Evolutionary conservation across 805 yeast genomes (phyloP), one percentile per base, ranked within the genome.

Genomic region (Monosporozyma aerobia): DNA sequence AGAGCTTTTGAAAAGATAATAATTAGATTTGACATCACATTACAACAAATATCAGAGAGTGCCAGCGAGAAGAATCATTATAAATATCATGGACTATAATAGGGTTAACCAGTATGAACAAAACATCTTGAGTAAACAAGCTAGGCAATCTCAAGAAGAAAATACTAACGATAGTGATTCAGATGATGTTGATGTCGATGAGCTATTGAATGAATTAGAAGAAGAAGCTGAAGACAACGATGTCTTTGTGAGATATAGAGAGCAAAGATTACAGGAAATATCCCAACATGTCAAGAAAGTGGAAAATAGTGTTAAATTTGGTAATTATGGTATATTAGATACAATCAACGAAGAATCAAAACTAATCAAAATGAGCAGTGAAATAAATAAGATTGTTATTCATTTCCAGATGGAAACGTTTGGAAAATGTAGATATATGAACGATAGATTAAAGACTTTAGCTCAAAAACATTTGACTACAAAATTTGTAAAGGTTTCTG

Each of bases 331-430:
- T 3, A 53, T 58, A 2, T 61, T 83, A 14, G 65, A 67, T 35
- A 68, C 69, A 1, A 54, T 79, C 5, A 60, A 63, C 1, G 74
- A 75, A 35, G 95, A 87, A 63, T 79, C 79, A 53, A 76, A 75
- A 48, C 68, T 85, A 29, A 75, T 87, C 70, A 74, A 76, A 46
- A 60, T 69, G 2, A 79, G 84, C 1, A 68, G 82, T 6, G 62
- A 65, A 0, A 61, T 71, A 2, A 73, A 71, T 25, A 57, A 63
- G 10, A 73, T 75, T 2, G 74, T 86, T 4, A 75, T 87, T 4
- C 87, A 85, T 58, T 85, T 87, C 61, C 81, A 74, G 61, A 81
- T 83, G 55, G 79, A 80, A 8, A 68, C 71, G 29, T 87, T 88
- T 60, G 61, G 65, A 33, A 78, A 83, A 56, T 87, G 96, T 68